Evolutionary conservation across 2,329 filamentous ascomycete species (phyloP), one percentile per base, ranked within the genome.

Genomic region (Arthroderma sp.): DNA sequence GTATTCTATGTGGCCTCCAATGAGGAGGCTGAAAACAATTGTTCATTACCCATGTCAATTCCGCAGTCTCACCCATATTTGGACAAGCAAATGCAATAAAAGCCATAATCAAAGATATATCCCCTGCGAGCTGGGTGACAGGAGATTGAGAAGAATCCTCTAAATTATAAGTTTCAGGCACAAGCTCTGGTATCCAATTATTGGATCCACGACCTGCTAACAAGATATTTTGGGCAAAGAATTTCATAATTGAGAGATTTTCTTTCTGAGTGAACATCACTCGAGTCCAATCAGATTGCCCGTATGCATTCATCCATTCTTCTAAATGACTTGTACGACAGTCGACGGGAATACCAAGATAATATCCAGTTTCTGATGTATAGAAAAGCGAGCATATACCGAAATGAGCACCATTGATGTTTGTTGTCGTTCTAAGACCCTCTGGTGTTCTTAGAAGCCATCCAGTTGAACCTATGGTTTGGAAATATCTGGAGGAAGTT

Each of bases 1-100:
- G 5, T n/a, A 28, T 31, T 1, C 6, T n/a, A 40, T 54, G 53
- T 7, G 27, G 40, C 2, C 2, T 7, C 55, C 55, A 57, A 6
- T 27, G 2, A n/a, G 49, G 46, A 4, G 52, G 54, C 30, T 32
- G 43, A 11, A 57, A 47, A 34, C 33, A 52, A 4, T 3, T n/a
- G 28, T 36, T n/a, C 29, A 52, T 51, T 5, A 43, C 34, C 5
- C 28, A 10, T 9, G 47, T 4, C 5, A 48, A 15, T 1, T 38
- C 39, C 5, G 2, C 4, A 3, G 1, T 3, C 29, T 49, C 38
- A 2, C 22, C 11, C 10, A 29, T 29, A 28, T 40, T 42, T 10
- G 41, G 40, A 9, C 43, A 44, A 3, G 53, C 50, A 38, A 55
- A 55, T 6, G 52, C 53, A 27, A 51, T 50, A 29, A 58, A 47